phyloP scores from a whole-genome alignment of 2,329 filamentous ascomycete species.

The Monascus ruber region DNA sequence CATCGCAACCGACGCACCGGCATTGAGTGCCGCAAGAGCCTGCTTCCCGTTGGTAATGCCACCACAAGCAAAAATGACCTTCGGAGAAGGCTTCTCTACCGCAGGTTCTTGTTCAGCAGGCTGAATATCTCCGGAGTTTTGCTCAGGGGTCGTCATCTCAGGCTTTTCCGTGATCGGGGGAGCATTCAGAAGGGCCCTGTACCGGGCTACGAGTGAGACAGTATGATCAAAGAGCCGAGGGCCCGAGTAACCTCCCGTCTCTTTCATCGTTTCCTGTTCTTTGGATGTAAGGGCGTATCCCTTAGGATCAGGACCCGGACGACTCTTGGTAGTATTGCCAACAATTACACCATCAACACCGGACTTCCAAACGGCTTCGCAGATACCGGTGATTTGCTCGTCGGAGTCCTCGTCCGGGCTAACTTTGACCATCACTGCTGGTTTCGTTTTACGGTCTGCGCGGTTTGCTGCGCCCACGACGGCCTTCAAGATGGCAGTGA shows the following conservation, averaged over 20 bases:
- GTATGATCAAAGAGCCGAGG: constrained; percentile 80
- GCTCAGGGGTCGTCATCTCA: constrained; percentile 5
- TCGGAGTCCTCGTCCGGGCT: constrained; percentile 88
- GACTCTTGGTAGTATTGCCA: constrained; percentile 86
- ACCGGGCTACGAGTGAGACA: constrained; percentile 64
- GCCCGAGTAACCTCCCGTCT: constrained; percentile 82
- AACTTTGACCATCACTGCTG: constrained; percentile 93
- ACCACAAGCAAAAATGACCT: constrained; percentile 86
- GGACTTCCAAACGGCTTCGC: constrained; percentile 67
- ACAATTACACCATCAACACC: constrained; percentile 94
- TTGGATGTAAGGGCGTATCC: constrained; percentile 52
- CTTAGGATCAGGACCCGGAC: constrained; percentile 57
- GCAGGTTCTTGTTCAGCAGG: constrained; percentile 11
- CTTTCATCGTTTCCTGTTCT: constrained; percentile 58
- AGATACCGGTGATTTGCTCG: constrained; percentile 76
- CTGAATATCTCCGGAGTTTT: constrained; percentile 4
- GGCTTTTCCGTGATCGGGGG: constrained; percentile 18
- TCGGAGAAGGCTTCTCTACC: constrained; percentile 28
- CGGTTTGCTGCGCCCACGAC: constrained; percentile 68
- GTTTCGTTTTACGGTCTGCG: constrained; percentile 59
- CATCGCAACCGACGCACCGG: constrained; percentile 83
- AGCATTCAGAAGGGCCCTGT: constrained; percentile 57
- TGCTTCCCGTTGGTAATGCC: constrained; percentile 84
- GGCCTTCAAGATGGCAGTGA: constrained; percentile 67
- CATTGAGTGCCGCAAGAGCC: constrained; percentile 69